Evolutionary conservation across 805 yeast genomes (phyloP), one percentile per base, ranked within the genome.

Genomic region (Torulaspora delbrueckii): DNA sequence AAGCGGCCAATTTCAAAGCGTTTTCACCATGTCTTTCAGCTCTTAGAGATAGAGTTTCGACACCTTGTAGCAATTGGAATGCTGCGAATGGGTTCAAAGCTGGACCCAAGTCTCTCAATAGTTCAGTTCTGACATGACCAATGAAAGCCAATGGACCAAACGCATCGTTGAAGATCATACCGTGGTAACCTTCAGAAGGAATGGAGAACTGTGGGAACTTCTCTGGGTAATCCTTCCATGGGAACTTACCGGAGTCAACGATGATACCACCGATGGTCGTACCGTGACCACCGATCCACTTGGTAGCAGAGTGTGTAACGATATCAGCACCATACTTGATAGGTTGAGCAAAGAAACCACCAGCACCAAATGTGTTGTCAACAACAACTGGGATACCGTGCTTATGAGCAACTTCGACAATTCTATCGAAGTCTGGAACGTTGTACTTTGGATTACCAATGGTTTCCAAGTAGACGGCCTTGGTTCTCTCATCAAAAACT

Each of bases 221-320:
- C 61, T 84, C 81, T 37, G 93, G 91, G 69, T 86, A 78, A 52
- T 86, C 78, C 47, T 77, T 73, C 90, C 96, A 91, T 60, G 91
- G 95, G 76, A 91, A 91, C 41, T 85, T 90, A 56, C 97, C 96
- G 30, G 89, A 79, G 66, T 91, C 96, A 39, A 91, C 76, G 54
- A 91, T 75, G 43, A 83, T 86, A 74, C 98, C 98, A 43, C 85
- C 97, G 67, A 90, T 82, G 36, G 96, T 87, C 46, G 86, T 88
- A 63, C 98, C 97, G 64, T 90, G 97, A 48, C 97, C 98, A 53
- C 96, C 96, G 55, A 90, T 90, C 96, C 96, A 91, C 69, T 90
- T 90, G 48, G 98, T 90, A 45, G 96, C 96, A 50, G 96, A 89
- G 68, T 90, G 96, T 16, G 85, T 85, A 27, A 91, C 84, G 54